phyloP scores from a whole-genome alignment of 148 eudicot genomes.

The Gaultheria prostrata region DNA sequence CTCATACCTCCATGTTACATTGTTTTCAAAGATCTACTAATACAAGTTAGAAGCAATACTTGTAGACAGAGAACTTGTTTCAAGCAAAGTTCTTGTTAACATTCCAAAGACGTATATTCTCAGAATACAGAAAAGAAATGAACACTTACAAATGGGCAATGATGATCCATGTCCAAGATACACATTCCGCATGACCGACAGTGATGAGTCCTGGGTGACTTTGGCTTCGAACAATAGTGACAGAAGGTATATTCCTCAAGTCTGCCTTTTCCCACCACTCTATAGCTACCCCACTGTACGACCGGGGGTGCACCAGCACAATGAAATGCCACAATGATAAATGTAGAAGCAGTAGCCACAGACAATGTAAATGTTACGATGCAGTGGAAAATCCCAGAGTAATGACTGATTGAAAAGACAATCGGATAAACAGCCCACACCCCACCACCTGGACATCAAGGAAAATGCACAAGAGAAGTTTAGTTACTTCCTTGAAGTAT shows the following conservation, averaged over 20 bases:
- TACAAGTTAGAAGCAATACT: neutral
- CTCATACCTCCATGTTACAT: neutral
- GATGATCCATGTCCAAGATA: slow-evolving; percentile 97
- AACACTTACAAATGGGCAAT: slow-evolving; percentile 94
- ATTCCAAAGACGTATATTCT: neutral
- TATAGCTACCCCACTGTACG: slow-evolving; percentile 81
- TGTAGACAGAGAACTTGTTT: neutral
- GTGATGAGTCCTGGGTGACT: slow-evolving; percentile 87
- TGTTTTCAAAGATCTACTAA: neutral
- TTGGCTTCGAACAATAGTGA: slow-evolving; percentile 77
- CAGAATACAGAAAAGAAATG: neutral
- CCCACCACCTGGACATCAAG: slow-evolving; percentile 68
- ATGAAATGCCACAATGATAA: slow-evolving; percentile 62
- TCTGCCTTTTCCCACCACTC: slow-evolving; percentile 73
- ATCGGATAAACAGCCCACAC: slow-evolving; percentile 88
- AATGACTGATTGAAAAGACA: slow-evolving; percentile 58
- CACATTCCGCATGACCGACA: slow-evolving; percentile 91
- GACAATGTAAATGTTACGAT: slow-evolving; percentile 49
- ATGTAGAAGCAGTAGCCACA: slow-evolving; percentile 53
- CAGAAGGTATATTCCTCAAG: slow-evolving; percentile 79
- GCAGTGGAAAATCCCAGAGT: slow-evolving; percentile 53
- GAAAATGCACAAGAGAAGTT: neutral
- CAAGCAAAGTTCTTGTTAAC: neutral
- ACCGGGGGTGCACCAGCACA: slow-evolving; percentile 71
- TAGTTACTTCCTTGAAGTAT: neutral